Evolutionary conservation across 305 asterid species (phyloP).

Genomic region (Fraxinus ornus): DNA sequence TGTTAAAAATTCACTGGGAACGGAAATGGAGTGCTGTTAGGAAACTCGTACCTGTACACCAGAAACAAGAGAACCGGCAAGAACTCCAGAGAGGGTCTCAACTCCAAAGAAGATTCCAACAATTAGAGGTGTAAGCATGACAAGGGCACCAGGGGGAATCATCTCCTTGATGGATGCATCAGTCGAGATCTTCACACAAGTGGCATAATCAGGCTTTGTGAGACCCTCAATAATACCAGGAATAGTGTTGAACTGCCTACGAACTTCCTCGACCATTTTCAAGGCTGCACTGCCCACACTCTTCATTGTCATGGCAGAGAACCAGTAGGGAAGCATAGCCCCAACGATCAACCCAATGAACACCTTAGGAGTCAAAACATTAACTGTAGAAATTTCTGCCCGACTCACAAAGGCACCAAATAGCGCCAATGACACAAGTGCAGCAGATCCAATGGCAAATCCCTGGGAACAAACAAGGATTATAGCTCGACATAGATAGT

Average conservation of each 20-base stretch:
- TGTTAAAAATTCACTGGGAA: background rate
- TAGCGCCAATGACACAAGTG: constrained; percentile 83
- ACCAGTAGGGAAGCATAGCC: constrained; percentile 91
- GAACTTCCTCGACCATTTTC: constrained; percentile 91
- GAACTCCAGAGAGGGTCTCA: constrained; percentile 92
- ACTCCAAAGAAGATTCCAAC: constrained; percentile 90
- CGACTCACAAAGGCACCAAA: constrained; percentile 96
- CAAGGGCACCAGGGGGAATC: constrained; percentile 93
- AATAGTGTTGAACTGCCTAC: constrained; percentile 86
- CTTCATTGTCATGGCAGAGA: constrained; percentile 97
- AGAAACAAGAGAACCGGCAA: constrained; percentile 87
- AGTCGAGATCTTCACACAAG: constrained; percentile 88
- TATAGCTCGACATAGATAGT: background rate
- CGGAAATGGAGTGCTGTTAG: background rate
- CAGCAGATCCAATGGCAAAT: constrained; percentile 98
- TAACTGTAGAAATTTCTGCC: constrained; percentile 65
- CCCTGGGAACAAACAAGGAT: constrained; percentile 49
- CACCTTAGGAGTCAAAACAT: constrained; percentile 88
- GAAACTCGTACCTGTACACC: constrained; percentile 71
- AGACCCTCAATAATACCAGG: constrained; percentile 87
- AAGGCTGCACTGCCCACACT: constrained; percentile 93
- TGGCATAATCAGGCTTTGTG: constrained; percentile 82
- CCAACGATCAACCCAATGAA: constrained; percentile 85
- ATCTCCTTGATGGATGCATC: constrained; percentile 87
- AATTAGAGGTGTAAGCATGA: constrained; percentile 89